Evolutionary conservation across 352 stramenopile genomes (phyloP).

Genomic region (Pythium phragmitis): DNA sequence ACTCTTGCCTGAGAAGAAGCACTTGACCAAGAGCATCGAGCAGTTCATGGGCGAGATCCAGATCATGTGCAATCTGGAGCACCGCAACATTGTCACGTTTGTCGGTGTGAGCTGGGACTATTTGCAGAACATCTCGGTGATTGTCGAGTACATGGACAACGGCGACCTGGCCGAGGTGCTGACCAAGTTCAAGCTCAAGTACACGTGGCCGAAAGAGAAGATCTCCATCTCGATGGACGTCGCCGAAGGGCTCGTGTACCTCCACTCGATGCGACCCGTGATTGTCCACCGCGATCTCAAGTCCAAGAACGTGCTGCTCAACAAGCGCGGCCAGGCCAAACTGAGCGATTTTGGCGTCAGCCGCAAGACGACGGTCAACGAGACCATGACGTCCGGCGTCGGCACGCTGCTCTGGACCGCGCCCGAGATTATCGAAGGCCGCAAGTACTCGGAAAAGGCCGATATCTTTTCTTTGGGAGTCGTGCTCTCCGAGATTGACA

Average conservation of each 20-base stretch:
- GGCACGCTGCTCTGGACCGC: slow-evolving; percentile 85
- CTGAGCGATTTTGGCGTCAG: slow-evolving; percentile 84
- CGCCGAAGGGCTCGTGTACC: slow-evolving; percentile 79
- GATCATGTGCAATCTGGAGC: slow-evolving; percentile 67
- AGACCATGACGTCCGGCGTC: slow-evolving; percentile 77
- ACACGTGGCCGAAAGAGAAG: slow-evolving; percentile 70
- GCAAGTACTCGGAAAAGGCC: slow-evolving; percentile 84
- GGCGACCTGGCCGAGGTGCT: slow-evolving; percentile 67
- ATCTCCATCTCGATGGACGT: slow-evolving; percentile 83
- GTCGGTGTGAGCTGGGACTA: slow-evolving; percentile 70
- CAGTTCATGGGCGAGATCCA: slow-evolving; percentile 73
- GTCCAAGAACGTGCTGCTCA: slow-evolving; percentile 83
- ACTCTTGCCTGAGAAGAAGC: slow-evolving; percentile 57
- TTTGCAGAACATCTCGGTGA: slow-evolving; percentile 63
- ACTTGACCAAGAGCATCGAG: slow-evolving; percentile 49
- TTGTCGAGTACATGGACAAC: slow-evolving; percentile 81
- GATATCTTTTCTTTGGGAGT: slow-evolving; percentile 90
- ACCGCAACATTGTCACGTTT: slow-evolving; percentile 77
- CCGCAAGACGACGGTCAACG: slow-evolving; percentile 63
- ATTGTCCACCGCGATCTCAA: slow-evolving; percentile 89
- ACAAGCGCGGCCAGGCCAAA: slow-evolving; percentile 65
- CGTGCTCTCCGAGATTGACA: slow-evolving; percentile 80
- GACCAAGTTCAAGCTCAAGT: slow-evolving; percentile 44
- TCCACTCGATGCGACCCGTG: slow-evolving; percentile 69
- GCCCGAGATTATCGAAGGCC: slow-evolving; percentile 85